phyloP scores from a whole-genome alignment of 495 filamentous ascomycete species.

The Aspergillus cavernicola region DNA sequence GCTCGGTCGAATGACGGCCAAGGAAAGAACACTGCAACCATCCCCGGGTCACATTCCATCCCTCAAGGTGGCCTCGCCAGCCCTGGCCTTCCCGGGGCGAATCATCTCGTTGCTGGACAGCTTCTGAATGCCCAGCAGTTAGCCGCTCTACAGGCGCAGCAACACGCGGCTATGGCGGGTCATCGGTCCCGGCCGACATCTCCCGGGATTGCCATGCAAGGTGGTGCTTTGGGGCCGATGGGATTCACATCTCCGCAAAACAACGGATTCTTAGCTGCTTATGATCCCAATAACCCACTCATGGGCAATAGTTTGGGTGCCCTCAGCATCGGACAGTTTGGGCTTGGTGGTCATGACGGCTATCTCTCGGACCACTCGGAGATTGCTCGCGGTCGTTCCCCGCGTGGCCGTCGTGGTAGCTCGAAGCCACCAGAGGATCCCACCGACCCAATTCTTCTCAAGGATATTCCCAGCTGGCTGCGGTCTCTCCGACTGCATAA shows the following conservation, averaged over 20 bases:
- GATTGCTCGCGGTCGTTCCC: conserved; percentile 83
- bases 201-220: conserved; percentile 82
- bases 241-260: conserved; percentile 87
- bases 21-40: conserved; percentile 39
- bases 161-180: conserved; percentile 71
- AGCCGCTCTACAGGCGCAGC: conserved; percentile 78
- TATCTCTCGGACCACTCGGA: conserved; percentile 95
- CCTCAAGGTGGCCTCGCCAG: conserved; percentile 50
- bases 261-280: conserved; percentile 91
- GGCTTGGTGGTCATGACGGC: conserved; percentile 67
- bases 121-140: conserved; percentile 80
- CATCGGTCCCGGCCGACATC: conserved; percentile 90
- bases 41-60: conserved; percentile 26
- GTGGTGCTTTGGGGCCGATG: conserved; percentile 59
- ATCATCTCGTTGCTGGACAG: conserved; percentile 83
- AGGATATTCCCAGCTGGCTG: conserved; percentile 95
- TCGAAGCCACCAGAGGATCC: conserved; percentile 98
- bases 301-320: conserved; percentile 70
- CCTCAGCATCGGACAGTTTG: conserved; percentile 72
- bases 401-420: conserved; percentile 86
- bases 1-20: conserved; percentile 86
- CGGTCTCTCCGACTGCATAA: conserved; percentile 94
- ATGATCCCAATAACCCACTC: conserved; percentile 69
- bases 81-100: conserved; percentile 56
- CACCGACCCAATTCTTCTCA: conserved; percentile 82